These are phyloP conservation scores for Aspergillus proliferans DNA, from an alignment of 2,329 filamentous ascomycete genomes.

Conservation along the genomic window DNA sequence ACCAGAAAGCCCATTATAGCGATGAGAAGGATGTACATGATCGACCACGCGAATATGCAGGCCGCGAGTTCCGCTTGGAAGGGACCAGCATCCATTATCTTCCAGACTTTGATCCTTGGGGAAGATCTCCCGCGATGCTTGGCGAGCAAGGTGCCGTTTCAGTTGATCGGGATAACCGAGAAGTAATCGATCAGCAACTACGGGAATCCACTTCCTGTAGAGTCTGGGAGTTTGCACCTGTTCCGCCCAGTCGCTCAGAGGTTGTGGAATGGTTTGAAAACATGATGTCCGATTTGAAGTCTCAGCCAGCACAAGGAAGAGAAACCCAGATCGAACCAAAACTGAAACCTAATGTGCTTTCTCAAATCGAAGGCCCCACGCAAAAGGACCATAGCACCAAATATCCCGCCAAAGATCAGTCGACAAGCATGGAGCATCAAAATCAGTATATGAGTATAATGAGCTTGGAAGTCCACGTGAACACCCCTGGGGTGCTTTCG, in stretches of 20 bases:
- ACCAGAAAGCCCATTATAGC: conserved; percentile 81
- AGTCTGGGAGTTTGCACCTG: conserved; percentile 68
- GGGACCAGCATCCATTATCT: conserved; percentile 73
- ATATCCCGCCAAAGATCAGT: conserved; percentile 69
- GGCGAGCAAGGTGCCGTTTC: conserved; percentile 47
- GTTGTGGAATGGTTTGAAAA: conserved; percentile 63
- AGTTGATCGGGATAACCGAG: conserved; percentile 48
- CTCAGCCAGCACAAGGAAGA: conserved; percentile 5
- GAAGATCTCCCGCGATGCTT: conserved; percentile 50
- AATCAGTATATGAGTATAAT: conserved; percentile 94
- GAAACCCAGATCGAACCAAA: conserved; percentile 8
- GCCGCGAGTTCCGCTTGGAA: conserved; percentile 72
- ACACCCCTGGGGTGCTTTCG: conserved; percentile 70
- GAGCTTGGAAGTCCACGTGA: conserved; percentile 89
- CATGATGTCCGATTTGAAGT: conserved; percentile 11
- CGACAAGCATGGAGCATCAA: conserved; percentile 73
- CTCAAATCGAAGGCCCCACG: conserved; percentile 84
- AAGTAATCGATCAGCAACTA: conserved; percentile 47
- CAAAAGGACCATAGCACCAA: conserved; percentile 80
- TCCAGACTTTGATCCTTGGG: conserved; percentile 66
- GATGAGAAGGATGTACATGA: conserved; percentile 76
- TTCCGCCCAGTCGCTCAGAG: conserved; percentile 64
- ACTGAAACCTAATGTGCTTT: conserved; percentile 45
- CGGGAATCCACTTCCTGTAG: conserved; percentile 56
- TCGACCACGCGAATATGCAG: conserved; percentile 73